phyloP scores from a whole-genome alignment of 2,329 filamentous ascomycete genomes.

The Colletotrichum liriopes region DNA sequence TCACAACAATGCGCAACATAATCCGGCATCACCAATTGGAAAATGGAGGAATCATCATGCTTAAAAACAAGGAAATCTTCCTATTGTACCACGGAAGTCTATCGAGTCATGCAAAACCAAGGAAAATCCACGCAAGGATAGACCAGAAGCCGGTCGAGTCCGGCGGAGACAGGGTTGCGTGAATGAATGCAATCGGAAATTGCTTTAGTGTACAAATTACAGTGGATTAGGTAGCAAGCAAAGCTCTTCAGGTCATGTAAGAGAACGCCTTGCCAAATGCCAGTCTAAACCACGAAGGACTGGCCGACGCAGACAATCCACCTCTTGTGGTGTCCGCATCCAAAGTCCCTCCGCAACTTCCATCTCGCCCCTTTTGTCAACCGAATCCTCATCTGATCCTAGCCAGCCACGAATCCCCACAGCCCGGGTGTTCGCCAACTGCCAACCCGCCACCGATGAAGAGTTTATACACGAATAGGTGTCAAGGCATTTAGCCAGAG shows the following conservation, averaged over 20 bases:
- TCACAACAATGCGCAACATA: background rate
- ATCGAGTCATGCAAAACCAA: slow-evolving; percentile 41
- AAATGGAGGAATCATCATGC: background rate
- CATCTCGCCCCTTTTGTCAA: slow-evolving; percentile 63
- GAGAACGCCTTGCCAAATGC: slow-evolving; percentile 64
- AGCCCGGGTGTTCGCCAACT: slow-evolving; percentile 53
- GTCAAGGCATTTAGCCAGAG: slow-evolving; percentile 63
- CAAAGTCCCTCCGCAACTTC: slow-evolving; percentile 64
- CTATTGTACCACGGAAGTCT: slow-evolving; percentile 38
- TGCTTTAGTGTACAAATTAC: slow-evolving; percentile 76
- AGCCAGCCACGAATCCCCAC: slow-evolving; percentile 50
- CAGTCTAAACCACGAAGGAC: slow-evolving; percentile 64
- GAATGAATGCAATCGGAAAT: slow-evolving; percentile 62
- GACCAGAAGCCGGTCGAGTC: slow-evolving; percentile 46
- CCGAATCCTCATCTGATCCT: slow-evolving; percentile 50
- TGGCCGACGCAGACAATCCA: slow-evolving; percentile 53
- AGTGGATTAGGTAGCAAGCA: slow-evolving; percentile 68
- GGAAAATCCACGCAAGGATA: slow-evolving; percentile 39
- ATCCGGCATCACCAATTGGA: background rate
- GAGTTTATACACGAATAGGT: slow-evolving; percentile 60
- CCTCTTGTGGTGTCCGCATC: slow-evolving; percentile 55
- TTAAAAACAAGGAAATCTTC: slow-evolving; percentile 36
- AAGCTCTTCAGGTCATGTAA: slow-evolving; percentile 58
- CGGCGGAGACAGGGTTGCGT: slow-evolving; percentile 54
- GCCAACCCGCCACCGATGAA: slow-evolving; percentile 50